phyloP scores from a whole-genome alignment of 495 filamentous ascomycete species.

The Friedmanniomyces simplex region DNA sequence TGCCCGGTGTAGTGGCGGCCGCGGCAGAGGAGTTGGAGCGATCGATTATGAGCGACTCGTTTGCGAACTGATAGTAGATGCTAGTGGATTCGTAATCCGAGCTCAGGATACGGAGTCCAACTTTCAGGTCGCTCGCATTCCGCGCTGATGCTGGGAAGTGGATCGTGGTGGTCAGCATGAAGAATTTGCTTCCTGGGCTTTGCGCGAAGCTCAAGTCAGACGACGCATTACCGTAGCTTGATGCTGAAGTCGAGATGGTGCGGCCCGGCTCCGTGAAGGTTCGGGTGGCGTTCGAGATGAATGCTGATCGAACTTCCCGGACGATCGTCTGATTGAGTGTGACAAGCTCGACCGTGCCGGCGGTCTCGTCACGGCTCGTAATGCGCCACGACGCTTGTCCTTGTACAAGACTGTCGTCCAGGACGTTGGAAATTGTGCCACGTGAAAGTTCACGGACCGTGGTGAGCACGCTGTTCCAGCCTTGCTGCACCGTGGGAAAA shows the following conservation, averaged over 20 bases:
- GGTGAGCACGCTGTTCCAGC: not conserved
- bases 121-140: not conserved
- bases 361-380: not conserved
- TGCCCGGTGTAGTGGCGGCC: not conserved
- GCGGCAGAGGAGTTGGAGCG: not conserved
- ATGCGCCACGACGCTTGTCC: not conserved
- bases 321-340: conserved; percentile 2
- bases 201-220: not conserved
- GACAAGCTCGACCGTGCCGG: not conserved
- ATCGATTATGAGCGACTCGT: not conserved
- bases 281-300: not conserved
- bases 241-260: not conserved
- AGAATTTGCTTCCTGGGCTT: conserved; percentile 2
- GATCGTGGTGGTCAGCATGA: not conserved
- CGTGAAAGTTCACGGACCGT: not conserved
- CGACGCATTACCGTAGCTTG: not conserved
- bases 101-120: not conserved
- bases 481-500: not conserved
- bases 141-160: not conserved
- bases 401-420: not conserved
- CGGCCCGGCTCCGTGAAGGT: not conserved
- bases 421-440: not conserved
- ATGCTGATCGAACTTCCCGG: not conserved
- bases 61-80: conserved; percentile 3
- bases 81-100: not conserved